Base-by-base conservation (phyloP, 2,329 filamentous ascomycete genomes). In the Pyrenophora graminea region DNA sequence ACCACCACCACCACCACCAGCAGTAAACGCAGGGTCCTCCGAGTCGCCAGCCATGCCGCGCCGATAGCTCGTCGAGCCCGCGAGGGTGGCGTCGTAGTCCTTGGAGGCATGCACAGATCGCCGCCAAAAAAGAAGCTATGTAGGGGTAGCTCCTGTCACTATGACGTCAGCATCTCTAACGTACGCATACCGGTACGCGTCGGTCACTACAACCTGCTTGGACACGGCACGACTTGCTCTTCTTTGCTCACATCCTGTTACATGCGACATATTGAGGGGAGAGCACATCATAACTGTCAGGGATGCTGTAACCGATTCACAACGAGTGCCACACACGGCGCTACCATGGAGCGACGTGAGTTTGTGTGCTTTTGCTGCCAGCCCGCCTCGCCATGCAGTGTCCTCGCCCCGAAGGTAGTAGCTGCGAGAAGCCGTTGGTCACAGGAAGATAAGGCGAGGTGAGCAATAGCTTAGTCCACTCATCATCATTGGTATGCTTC, bases 291-390 rank as follows among this genome's bases (percentile, higher is more conserved):
- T 56, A 27, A 3, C 48, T 39, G n/a, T 38, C 59, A 60, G 45
- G 53, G 48, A 58, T 58, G 37, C 45, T 45, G 50, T 44, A 39
- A 44, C 46, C 59, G 63, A 64, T 66, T 54, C 42, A 53, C 55
- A 53, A 60, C 58, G 50, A 38, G 52, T 32, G 30, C 40, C 52
- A 52, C 61, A 61, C 61, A 64, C 63, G 57, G 51, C 34, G 41
- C 50, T 43, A 64, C 59, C 61, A 71, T 71, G 64, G 65, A 21
- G 50, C 62, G 57, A 63, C 65, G 56, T 62, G 62, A 42, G 54
- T 44, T 44, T 48, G 39, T 34, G 50, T 51, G 50, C 50, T 52
- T 47, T 51, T 51, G 52, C 52, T 47, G 33, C 44, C 21, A 52
- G 47, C 45, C 34, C 21, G 17, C 32, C 21, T 30, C 31, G 27